These are phyloP conservation scores for Psilocybe mexicana DNA, from an alignment of 1,284 basidiomycete genomes.

Conservation along the genomic window DNA sequence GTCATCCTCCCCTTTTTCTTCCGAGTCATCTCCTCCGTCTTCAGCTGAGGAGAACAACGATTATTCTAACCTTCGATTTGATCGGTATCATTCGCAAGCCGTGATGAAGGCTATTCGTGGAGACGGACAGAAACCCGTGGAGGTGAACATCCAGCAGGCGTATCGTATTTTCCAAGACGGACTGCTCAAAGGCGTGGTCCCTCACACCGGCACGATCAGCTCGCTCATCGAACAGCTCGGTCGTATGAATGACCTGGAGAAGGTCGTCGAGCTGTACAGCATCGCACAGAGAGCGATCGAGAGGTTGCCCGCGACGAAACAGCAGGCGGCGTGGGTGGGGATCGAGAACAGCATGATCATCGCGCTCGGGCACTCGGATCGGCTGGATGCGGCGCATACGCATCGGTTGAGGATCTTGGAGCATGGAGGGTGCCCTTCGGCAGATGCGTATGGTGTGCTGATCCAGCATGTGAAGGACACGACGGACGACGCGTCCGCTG, in stretches of 20 bases:
- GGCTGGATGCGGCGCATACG: conserved; percentile 76
- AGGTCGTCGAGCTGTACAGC: conserved; percentile 70
- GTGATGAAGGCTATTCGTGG: conserved; percentile 1
- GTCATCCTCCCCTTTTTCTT: background rate
- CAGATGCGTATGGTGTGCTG: conserved; percentile 90
- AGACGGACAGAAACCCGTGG: background rate
- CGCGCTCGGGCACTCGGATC: conserved; percentile 78
- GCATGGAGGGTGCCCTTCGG: conserved; percentile 76
- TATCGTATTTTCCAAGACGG: conserved; percentile 32
- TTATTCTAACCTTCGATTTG: conserved; percentile 5
- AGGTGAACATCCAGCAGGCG: conserved; percentile 23
- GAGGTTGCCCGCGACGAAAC: conserved; percentile 36
- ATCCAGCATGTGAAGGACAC: conserved; percentile 89
- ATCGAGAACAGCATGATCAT: conserved; percentile 91
- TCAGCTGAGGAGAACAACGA: background rate
- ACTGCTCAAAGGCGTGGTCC: conserved; percentile 42
- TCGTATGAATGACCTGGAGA: conserved; percentile 58
- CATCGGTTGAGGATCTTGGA: conserved; percentile 82
- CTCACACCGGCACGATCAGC: conserved; percentile 56
- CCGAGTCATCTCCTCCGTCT: too few species aligned
- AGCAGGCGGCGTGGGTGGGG: conserved; percentile 68
- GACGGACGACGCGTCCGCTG: conserved; percentile 90
- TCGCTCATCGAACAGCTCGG: conserved; percentile 71
- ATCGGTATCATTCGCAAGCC: conserved; percentile 5
- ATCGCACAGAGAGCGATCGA: conserved; percentile 64